Percentiles rank a stretch among this genome's conserved stretches.
phyloP scores from a whole-genome alignment of 208 protist species.

The Leishmania gerbilli region DNA sequence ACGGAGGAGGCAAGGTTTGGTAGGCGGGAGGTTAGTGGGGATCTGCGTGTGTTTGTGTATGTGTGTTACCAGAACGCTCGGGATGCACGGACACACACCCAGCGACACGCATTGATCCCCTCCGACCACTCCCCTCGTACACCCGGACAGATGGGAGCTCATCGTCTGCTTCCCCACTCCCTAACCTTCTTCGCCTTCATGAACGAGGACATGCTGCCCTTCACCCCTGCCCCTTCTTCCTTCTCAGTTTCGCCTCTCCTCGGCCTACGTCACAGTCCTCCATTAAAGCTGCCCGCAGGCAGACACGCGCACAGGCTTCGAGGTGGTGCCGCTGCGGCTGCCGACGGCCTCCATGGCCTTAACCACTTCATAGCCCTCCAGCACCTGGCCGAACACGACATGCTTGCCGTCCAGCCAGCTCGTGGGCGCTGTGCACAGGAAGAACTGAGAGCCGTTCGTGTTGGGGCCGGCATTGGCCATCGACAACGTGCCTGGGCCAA shows the following conservation, averaged over 20 bases:
- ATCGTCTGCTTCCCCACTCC: background rate
- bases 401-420: conserved; percentile 95
- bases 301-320: conserved; percentile 60
- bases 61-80: background rate
- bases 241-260: background rate
- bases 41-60: background rate
- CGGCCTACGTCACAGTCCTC: background rate
- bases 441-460: conserved; percentile 94
- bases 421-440: conserved; percentile 84
- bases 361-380: conserved; percentile 88
- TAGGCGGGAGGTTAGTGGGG: background rate
- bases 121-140: background rate
- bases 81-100: background rate
- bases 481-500: conserved; percentile 76
- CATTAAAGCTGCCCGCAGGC: conserved; percentile 71
- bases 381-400: conserved; percentile 95
- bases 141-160: too few species aligned
- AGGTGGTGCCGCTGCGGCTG: conserved; percentile 52
- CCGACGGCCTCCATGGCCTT: conserved; percentile 85
- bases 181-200: background rate
- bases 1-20: background rate
- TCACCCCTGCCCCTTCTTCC: background rate
- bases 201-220: background rate
- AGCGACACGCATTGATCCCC: background rate
- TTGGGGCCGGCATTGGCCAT: conserved; percentile 94